phyloP scores from a whole-genome alignment of 306 rosid species.

The Vachellia pachyceras region DNA sequence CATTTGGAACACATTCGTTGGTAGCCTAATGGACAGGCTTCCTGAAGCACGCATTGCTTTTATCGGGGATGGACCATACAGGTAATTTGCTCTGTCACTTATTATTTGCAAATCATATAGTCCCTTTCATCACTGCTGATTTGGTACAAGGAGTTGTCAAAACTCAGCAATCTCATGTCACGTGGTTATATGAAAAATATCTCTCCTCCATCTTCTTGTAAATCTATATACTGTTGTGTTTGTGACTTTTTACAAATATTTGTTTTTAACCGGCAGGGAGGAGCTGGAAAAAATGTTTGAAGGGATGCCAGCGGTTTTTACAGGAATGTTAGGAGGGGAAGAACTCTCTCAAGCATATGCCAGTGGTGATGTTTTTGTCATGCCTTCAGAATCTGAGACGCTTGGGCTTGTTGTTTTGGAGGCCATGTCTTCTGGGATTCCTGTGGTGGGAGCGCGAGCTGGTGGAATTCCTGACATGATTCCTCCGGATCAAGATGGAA shows the following conservation, averaged over 20 bases:
- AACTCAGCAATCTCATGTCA: constrained; percentile 8
- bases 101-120: neutral
- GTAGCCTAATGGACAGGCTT: constrained; percentile 90
- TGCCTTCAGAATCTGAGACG: constrained; percentile 99
- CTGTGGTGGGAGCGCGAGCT: constrained; percentile 92
- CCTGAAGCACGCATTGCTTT: constrained; percentile 92
- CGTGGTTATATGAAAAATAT: neutral
- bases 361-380: constrained; percentile 87
- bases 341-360: constrained; percentile 97
- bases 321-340: constrained; percentile 96
- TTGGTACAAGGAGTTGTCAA: neutral
- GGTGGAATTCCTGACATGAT: constrained; percentile 97
- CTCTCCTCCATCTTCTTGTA: constrained; percentile 9
- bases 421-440: constrained; percentile 96
- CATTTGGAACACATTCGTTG: constrained; percentile 39
- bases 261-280: constrained; percentile 58
- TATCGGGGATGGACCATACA: constrained; percentile 95
- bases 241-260: constrained; percentile 3
- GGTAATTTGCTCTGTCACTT: constrained; percentile 53
- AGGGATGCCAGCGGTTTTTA: constrained; percentile 92
- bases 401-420: constrained; percentile 95
- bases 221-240: neutral
- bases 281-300: constrained; percentile 87
- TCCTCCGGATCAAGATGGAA: constrained; percentile 85
- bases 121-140: neutral